Evolutionary conservation across 768 basidiomycete species (phyloP).

Genomic region (Psilocybe tampanensis): DNA sequence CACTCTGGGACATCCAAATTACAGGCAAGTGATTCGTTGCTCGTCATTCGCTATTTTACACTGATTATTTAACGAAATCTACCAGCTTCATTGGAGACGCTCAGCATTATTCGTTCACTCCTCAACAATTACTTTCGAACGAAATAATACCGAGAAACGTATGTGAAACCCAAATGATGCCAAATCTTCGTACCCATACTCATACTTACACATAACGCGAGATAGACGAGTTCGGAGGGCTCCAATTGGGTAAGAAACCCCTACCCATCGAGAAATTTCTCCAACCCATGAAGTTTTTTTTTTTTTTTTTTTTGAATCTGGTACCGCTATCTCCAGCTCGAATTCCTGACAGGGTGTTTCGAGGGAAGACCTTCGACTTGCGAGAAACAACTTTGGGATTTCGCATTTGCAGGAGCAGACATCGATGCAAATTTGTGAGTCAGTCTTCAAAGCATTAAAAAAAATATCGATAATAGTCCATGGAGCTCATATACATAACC

Average conservation of each 20-base stretch:
- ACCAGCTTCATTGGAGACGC: slow-evolving; percentile 53
- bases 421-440: slow-evolving; percentile 41
- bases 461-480: background rate
- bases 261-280: no score
- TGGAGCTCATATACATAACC: background rate
- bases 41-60: background rate
- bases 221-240: slow-evolving; percentile 57
- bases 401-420: slow-evolving; percentile 57
- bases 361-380: slow-evolving; percentile 45
- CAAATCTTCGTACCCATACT: background rate
- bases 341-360: slow-evolving; percentile 56
- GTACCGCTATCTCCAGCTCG: slow-evolving; percentile 34
- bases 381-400: slow-evolving; percentile 52
- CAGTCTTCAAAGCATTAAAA: background rate
- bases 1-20: slow-evolving; percentile 48
- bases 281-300: no score
- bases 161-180: slow-evolving; percentile 12
- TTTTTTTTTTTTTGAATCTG: background rate
- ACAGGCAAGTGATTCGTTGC: slow-evolving; percentile 35
- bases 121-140: slow-evolving; percentile 40
- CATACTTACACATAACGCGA: background rate
- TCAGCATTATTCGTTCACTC: slow-evolving; percentile 42
- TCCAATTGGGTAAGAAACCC: slow-evolving; percentile 52
- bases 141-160: slow-evolving; percentile 50
- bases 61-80: no score